Evolutionary conservation across 345 rosid species (phyloP).

Genomic region (Brassica cretica): DNA sequence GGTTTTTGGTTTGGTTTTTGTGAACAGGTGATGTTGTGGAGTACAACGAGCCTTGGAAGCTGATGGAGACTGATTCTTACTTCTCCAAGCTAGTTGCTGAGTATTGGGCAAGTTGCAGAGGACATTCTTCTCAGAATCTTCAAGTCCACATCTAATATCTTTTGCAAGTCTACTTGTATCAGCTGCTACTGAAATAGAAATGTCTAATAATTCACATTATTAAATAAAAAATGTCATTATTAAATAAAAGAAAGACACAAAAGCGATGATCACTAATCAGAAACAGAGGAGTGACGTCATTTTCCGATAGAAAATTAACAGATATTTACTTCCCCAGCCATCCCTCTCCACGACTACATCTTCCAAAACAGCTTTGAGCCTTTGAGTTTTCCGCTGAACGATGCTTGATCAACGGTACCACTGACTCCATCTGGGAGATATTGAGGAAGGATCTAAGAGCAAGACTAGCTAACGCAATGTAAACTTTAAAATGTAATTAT

Average conservation of each 20-base stretch:
- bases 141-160: background rate
- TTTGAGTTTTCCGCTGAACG: slow-evolving; percentile 50
- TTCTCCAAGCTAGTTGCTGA: slow-evolving; percentile 78
- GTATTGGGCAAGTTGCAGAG: slow-evolving; percentile 70
- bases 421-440: slow-evolving; percentile 75
- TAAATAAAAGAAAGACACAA: slow-evolving; percentile 23
- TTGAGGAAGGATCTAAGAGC: slow-evolving; percentile 64
- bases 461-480: background rate
- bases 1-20: background rate
- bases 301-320: slow-evolving; percentile 74
- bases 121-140: slow-evolving; percentile 38
- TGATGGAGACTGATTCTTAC: slow-evolving; percentile 64
- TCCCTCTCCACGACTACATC: slow-evolving; percentile 68
- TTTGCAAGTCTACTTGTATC: background rate
- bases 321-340: slow-evolving; percentile 75
- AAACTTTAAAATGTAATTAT: background rate
- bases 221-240: background rate
- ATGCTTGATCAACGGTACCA: slow-evolving; percentile 70
- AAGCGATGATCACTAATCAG: slow-evolving; percentile 18
- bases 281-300: slow-evolving; percentile 41
- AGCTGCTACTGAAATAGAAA: background rate
- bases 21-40: slow-evolving; percentile 60
- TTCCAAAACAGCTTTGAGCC: slow-evolving; percentile 61
- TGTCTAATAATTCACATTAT: background rate
- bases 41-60: slow-evolving; percentile 63